Evolutionary conservation across 1,284 basidiomycete species (phyloP).

Genomic region (Lignosus rhinocerotis): DNA sequence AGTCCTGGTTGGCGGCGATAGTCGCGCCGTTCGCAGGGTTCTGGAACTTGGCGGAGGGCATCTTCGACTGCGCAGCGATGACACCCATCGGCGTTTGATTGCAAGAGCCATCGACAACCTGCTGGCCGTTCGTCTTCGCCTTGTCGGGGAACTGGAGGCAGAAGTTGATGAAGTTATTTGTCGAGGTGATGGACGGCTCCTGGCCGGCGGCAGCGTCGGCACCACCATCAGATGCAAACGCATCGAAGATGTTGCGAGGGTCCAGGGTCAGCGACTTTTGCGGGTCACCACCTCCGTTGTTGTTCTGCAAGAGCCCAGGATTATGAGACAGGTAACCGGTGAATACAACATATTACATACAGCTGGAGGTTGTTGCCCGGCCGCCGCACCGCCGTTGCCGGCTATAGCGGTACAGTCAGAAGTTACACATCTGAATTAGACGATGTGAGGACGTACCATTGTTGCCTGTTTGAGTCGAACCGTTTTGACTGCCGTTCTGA

Average conservation of each 20-base stretch:
- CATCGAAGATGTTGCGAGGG: slow-evolving; percentile 49
- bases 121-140: slow-evolving; percentile 60
- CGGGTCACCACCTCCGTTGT: slow-evolving; percentile 10
- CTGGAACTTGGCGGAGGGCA: slow-evolving; percentile 57
- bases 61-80: slow-evolving; percentile 47
- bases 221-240: slow-evolving; percentile 54
- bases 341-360: not conserved
- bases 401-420: not conserved
- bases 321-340: not conserved
- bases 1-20: slow-evolving; percentile 46
- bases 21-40: slow-evolving; percentile 49
- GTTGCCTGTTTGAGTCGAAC: no score
- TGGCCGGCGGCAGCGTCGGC: slow-evolving; percentile 46
- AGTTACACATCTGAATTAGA: not conserved
- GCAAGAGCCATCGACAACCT: slow-evolving; percentile 59
- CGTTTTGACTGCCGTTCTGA: no score
- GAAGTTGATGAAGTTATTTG: slow-evolving; percentile 77
- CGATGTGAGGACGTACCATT: no score
- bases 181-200: slow-evolving; percentile 59
- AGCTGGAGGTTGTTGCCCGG: not conserved
- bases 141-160: slow-evolving; percentile 51
- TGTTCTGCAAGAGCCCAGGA: not conserved
- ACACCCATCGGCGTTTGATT: slow-evolving; percentile 58
- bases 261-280: slow-evolving; percentile 45
- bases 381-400: not conserved